Evolutionary conservation across 148 eudicot species (phyloP).

Genomic region (Persicaria maculosa): DNA sequence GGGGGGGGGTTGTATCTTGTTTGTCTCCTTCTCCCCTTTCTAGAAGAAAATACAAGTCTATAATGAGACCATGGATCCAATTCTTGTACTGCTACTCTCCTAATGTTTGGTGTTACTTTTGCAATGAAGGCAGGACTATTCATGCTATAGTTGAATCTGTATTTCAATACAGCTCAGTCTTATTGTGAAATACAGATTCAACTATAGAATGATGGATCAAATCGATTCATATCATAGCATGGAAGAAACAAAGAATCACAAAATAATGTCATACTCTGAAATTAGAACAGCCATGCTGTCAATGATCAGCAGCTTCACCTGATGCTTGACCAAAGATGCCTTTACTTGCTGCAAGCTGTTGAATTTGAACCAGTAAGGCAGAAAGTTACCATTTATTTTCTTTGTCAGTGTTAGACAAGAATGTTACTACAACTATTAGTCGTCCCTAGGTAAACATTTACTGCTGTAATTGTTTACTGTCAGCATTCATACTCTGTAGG

Average conservation of each 20-base stretch:
- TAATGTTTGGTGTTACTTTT: not conserved
- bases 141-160: not conserved
- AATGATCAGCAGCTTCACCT: conserved; percentile 74
- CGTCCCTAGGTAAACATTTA: too few relatives aligned
- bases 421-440: too few relatives aligned
- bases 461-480: too few relatives aligned
- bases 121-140: not conserved
- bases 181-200: not conserved
- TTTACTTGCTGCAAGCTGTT: conserved; percentile 81
- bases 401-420: too few relatives aligned
- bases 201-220: not conserved
- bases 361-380: not conserved
- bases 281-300: conserved; percentile 87
- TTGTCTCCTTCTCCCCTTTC: not conserved
- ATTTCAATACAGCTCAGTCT: not conserved
- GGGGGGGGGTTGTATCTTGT: not conserved
- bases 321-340: conserved; percentile 54
- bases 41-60: not conserved
- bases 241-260: not conserved
- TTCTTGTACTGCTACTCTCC: not conserved
- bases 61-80: not conserved
- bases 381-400: not conserved
- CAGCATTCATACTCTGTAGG: too few relatives aligned
- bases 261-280: conserved; percentile 39
- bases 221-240: not conserved